phyloP scores from a whole-genome alignment of 768 basidiomycete genomes.

The Serendipita sp. region DNA sequence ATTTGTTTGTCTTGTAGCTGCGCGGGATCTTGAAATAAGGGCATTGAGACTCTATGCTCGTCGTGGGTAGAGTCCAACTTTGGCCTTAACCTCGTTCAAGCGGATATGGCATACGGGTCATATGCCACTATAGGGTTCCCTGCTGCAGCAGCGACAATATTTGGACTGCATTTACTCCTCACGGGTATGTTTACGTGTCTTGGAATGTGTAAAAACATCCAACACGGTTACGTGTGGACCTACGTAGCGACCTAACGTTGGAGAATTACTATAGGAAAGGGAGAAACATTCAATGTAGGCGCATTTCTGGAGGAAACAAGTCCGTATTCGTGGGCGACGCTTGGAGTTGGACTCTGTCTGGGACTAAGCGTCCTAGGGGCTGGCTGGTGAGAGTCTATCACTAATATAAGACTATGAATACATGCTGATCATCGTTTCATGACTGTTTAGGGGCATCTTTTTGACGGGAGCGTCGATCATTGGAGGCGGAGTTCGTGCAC shows the following conservation, averaged over 20 bases:
- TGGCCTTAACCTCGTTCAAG: not conserved
- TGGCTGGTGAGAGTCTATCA: conserved; percentile 55
- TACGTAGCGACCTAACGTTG: not conserved
- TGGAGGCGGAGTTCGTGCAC: conserved; percentile 85
- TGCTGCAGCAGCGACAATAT: conserved; percentile 39
- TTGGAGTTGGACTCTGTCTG: conserved; percentile 83
- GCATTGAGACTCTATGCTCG: too few species aligned
- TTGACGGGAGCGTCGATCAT: conserved; percentile 92
- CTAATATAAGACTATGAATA: not conserved
- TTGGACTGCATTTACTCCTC: conserved; percentile 78
- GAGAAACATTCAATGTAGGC: conserved; percentile 87
- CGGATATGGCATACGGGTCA: conserved; percentile 18
- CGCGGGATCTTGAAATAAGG: too few species aligned
- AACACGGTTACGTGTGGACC: not conserved
- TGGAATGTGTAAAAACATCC: not conserved
- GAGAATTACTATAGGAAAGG: conserved; percentile 38
- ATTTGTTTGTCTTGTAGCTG: too few species aligned
- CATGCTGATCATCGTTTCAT: not conserved
- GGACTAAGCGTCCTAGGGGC: conserved; percentile 89
- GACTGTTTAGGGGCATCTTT: conserved; percentile 73
- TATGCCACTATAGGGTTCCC: conserved; percentile 21
- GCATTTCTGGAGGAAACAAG: conserved; percentile 86
- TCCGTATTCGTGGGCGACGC: conserved; percentile 83
- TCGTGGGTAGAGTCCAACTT: too few species aligned
- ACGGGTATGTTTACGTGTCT: conserved; percentile 40